phyloP scores from a whole-genome alignment of 306 rosid genomes.

The Cicer bijugum region DNA sequence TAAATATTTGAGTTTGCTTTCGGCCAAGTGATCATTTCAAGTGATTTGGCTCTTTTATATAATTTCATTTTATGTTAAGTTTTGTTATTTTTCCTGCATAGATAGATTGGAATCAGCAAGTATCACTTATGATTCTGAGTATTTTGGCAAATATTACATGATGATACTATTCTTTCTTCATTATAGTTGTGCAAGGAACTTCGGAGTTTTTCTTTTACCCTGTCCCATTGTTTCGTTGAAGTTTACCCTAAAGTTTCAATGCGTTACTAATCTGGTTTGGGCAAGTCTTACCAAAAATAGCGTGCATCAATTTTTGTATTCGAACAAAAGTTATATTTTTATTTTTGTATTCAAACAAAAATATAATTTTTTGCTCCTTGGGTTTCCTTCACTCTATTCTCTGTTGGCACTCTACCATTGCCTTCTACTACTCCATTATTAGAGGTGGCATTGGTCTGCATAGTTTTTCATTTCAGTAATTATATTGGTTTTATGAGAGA shows the following conservation, averaged over 20 bases:
- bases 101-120: slow-evolving; percentile 44
- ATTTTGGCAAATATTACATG: slow-evolving; percentile 55
- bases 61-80: slow-evolving; percentile 42
- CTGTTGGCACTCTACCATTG: too few relatives aligned
- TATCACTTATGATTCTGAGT: slow-evolving; percentile 39
- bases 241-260: background rate
- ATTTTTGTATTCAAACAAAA: background rate
- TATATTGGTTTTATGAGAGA: too few relatives aligned
- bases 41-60: slow-evolving; percentile 33
- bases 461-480: too few relatives aligned
- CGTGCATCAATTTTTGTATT: slow-evolving; percentile 8
- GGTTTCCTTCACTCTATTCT: background rate
- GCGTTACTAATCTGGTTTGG: slow-evolving; percentile 10
- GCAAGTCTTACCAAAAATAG: slow-evolving; percentile 23
- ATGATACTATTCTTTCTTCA: slow-evolving; percentile 35
- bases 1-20: slow-evolving; percentile 44
- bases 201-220: slow-evolving; percentile 38
- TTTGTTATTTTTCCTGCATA: slow-evolving; percentile 41
- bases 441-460: too few relatives aligned
- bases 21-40: slow-evolving; percentile 45
- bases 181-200: slow-evolving; percentile 39
- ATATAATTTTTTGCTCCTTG: background rate
- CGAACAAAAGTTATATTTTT: too few relatives aligned
- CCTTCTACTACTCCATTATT: too few relatives aligned
- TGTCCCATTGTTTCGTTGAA: slow-evolving; percentile 13